Evolutionary conservation across 2,329 filamentous ascomycete species (phyloP).

Genomic region (Didymella arachidicola): DNA sequence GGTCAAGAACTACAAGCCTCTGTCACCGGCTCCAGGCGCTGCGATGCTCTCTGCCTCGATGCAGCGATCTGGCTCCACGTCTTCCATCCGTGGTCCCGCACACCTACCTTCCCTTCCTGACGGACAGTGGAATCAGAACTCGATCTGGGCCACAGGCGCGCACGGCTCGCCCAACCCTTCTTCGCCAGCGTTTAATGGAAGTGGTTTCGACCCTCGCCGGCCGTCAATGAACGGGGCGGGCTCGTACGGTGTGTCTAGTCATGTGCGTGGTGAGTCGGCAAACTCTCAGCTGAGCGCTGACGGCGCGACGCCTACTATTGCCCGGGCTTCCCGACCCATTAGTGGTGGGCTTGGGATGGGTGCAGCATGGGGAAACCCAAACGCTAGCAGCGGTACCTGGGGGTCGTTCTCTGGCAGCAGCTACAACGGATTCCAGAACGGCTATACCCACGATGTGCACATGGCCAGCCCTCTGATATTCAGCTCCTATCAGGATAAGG

Average conservation of each 20-base stretch:
- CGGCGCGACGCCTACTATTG: conserved; percentile 22
- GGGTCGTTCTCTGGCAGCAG: conserved; percentile 26
- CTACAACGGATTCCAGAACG: conserved; percentile 32
- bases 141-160: conserved; percentile 50
- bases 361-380: conserved; percentile 44
- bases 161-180: conserved; percentile 42
- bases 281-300: conserved; percentile 52
- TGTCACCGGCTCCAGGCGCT: conserved; percentile 38
- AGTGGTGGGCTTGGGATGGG: conserved; percentile 45
- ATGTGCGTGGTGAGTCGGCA: conserved; percentile 55
- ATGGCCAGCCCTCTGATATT: conserved; percentile 55
- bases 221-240: conserved; percentile 47
- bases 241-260: conserved; percentile 44
- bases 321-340: conserved; percentile 31
- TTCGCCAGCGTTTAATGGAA: conserved; percentile 36
- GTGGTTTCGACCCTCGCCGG: conserved; percentile 30
- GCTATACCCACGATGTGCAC: conserved; percentile 32
- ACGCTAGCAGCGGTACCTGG: conserved; percentile 34
- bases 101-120: conserved; percentile 50
- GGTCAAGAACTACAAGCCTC: conserved; percentile 46
- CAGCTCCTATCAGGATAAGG: conserved; percentile 47
- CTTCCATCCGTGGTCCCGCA: conserved; percentile 46
- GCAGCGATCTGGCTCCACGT: conserved; percentile 45
- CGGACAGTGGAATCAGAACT: conserved; percentile 45
- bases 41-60: conserved; percentile 42